Evolutionary conservation across 2,329 filamentous ascomycete genomes (phyloP).

Genomic region (Colletotrichum plurivorum): DNA sequence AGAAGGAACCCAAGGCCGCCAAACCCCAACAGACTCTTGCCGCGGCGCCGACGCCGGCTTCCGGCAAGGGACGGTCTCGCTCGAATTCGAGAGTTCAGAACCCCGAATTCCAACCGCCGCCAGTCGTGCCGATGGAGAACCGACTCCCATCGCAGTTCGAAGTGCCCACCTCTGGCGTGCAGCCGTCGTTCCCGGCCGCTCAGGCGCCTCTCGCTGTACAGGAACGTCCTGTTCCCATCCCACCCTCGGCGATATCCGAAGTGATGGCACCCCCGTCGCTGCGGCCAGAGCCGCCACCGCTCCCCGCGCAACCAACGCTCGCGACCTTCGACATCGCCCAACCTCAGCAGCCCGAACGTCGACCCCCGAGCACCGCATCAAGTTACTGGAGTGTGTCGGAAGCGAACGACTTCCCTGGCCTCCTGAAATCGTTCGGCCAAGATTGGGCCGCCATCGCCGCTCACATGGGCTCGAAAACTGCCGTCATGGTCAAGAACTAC

Average conservation of each 20-base stretch:
- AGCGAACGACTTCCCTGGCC: conserved; percentile 80
- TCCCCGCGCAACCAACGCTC: conserved; percentile 61
- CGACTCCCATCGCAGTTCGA: conserved; percentile 62
- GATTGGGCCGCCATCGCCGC: conserved; percentile 83
- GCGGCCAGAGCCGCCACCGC: conserved; percentile 67
- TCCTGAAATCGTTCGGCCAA: conserved; percentile 82
- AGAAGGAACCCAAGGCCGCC: conserved; percentile 58
- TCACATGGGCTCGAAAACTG: conserved; percentile 87
- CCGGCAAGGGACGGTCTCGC: conserved; percentile 65
- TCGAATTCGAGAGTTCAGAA: conserved; percentile 67
- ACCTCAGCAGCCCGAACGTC: conserved; percentile 63
- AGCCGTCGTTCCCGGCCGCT: conserved; percentile 57
- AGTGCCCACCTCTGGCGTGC: conserved; percentile 56
- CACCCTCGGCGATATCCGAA: conserved; percentile 61
- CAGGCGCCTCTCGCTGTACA: conserved; percentile 43
- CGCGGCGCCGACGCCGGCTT: conserved; percentile 57
- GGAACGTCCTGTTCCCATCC: conserved; percentile 53
- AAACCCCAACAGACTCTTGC: conserved; percentile 57
- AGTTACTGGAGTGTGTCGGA: conserved; percentile 93
- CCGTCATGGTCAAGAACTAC: conserved; percentile 86
- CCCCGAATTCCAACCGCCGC: conserved; percentile 56
- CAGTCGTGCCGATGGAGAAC: conserved; percentile 55
- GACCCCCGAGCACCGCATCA: conserved; percentile 72
- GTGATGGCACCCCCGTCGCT: conserved; percentile 71
- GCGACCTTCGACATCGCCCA: conserved; percentile 66